These are phyloP conservation scores for Cytospora mali DNA, from an alignment of 2,329 filamentous ascomycete species.

Conservation along the genomic window DNA sequence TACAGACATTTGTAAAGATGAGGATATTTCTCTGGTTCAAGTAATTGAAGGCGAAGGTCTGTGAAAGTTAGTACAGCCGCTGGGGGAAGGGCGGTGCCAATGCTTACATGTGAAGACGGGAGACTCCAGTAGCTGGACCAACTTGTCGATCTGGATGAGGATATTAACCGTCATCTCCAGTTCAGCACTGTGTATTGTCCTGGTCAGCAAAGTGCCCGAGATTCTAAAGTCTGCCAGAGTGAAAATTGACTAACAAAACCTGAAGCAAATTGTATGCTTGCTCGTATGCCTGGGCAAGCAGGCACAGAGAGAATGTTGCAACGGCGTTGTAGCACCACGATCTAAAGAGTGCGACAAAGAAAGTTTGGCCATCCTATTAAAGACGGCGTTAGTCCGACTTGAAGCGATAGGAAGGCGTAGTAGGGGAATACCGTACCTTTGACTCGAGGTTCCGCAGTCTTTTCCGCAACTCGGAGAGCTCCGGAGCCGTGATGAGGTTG, in stretches of 20 bases:
- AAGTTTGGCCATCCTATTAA: slow-evolving; percentile 81
- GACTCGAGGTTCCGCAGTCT: slow-evolving; percentile 87
- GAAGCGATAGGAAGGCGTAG: too few species aligned
- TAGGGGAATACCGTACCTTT: slow-evolving; percentile 53
- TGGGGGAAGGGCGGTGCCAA: neutral
- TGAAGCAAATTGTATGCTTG: slow-evolving; percentile 95
- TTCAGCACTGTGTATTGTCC: slow-evolving; percentile 67
- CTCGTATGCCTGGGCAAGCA: slow-evolving; percentile 96
- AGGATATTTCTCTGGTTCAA: slow-evolving; percentile 93
- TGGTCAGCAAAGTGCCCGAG: slow-evolving; percentile 31
- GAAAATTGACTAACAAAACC: slow-evolving; percentile 68
- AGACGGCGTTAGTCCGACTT: neutral
- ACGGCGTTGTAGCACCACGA: slow-evolving; percentile 99
- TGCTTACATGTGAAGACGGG: slow-evolving; percentile 92
- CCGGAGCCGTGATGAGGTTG: slow-evolving; percentile 95
- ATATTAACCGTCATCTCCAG: slow-evolving; percentile 99
- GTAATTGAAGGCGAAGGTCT: slow-evolving; percentile 91
- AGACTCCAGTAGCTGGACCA: slow-evolving; percentile 94
- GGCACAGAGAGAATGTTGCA: slow-evolving; percentile 92
- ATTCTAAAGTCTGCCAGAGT: neutral
- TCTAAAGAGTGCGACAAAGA: slow-evolving; percentile 91
- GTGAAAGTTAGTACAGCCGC: neutral
- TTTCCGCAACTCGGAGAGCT: slow-evolving; percentile 88
- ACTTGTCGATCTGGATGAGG: slow-evolving; percentile 97
- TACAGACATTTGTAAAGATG: slow-evolving; percentile 98